Percentiles rank a stretch among this genome's conserved stretches.
Conservation (phyloP, 345 rosid species). For the Syzygium aromaticum region DNA sequence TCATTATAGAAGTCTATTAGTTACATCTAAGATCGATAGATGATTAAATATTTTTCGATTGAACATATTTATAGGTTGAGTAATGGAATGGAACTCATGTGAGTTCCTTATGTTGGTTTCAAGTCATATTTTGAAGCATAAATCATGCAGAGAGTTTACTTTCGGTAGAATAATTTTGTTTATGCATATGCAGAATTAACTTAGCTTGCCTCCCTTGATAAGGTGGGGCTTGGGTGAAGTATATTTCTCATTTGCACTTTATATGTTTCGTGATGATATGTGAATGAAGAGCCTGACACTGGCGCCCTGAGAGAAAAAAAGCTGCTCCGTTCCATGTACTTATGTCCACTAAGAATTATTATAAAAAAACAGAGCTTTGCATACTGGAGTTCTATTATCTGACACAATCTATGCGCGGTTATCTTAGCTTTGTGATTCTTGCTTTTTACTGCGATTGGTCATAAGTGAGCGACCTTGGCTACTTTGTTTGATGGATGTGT, state of each 20-base stretch:
- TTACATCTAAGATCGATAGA: background rate
- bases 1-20: background rate
- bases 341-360: too few relatives aligned
- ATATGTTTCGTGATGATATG: background rate
- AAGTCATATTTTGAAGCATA: background rate
- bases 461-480: too few relatives aligned
- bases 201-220: background rate
- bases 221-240: background rate
- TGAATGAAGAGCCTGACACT: too few relatives aligned
- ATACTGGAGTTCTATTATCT: too few relatives aligned
- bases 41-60: background rate
- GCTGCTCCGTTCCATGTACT: too few relatives aligned
- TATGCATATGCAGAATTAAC: background rate
- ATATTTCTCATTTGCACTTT: background rate
- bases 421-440: too few relatives aligned
- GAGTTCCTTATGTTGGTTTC: background rate
- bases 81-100: background rate
- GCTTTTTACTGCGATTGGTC: too few relatives aligned
- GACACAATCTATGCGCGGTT: too few relatives aligned
- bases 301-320: too few relatives aligned
- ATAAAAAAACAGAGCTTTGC: too few relatives aligned
- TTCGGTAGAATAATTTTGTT: background rate
- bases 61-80: background rate
- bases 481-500: background rate
- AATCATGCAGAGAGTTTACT: background rate